These are phyloP conservation scores for Talaromyces marneffei DNA, from an alignment of 2,329 filamentous ascomycete genomes.

Conservation along the genomic window DNA sequence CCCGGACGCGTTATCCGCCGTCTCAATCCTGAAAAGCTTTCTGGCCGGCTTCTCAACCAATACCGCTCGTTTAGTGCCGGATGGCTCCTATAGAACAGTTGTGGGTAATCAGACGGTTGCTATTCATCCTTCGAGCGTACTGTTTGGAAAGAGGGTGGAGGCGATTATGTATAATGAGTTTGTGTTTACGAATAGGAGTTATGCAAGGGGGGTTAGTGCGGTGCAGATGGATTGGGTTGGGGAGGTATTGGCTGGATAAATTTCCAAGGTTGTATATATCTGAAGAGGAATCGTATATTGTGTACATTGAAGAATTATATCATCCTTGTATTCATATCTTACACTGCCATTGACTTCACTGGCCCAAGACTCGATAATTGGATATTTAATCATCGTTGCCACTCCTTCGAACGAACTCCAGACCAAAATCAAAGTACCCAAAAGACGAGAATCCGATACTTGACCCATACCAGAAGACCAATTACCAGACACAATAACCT, in stretches of 20 bases:
- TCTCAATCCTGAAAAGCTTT: conserved; percentile 53
- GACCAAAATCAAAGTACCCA: background rate
- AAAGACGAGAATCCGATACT: too few relatives aligned
- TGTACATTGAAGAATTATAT: background rate
- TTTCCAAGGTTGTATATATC: background rate
- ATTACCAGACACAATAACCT: background rate
- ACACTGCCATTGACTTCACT: background rate
- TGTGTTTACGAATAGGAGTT: conserved; percentile 59
- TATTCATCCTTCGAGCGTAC: conserved; percentile 57
- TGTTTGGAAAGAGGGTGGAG: conserved; percentile 56
- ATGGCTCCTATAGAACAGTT: conserved; percentile 57
- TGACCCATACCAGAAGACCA: too few relatives aligned
- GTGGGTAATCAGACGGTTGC: conserved; percentile 57
- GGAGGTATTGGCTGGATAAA: conserved; percentile 35
- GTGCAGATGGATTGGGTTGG: conserved; percentile 59
- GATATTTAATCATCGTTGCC: background rate
- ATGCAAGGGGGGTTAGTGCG: conserved; percentile 57
- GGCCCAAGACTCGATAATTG: background rate
- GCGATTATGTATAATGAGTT: conserved; percentile 62
- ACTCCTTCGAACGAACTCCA: background rate
- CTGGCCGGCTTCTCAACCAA: conserved; percentile 56
- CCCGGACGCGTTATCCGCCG: conserved; percentile 28
- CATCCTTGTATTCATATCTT: background rate
- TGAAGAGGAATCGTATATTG: too few relatives aligned
- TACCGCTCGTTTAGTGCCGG: conserved; percentile 54